Evolutionary conservation across 371 early-diverging fungal genomes (phyloP), one percentile per base, ranked within the genome.

Genomic region (Mucor circinelloides): DNA sequence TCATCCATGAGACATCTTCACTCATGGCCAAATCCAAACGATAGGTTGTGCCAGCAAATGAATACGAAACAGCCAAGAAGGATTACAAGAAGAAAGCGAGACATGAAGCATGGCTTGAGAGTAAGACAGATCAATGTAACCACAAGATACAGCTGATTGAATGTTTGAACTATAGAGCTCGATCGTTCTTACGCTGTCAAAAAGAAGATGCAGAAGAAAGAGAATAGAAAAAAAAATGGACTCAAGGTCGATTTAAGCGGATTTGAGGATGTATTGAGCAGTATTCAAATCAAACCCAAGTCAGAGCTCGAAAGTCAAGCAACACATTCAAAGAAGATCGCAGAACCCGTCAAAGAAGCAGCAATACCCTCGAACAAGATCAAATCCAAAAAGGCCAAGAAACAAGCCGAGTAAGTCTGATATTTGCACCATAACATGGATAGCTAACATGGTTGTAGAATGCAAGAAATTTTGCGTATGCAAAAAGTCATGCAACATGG

Each of bases 381-480:
- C 70, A 79, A 77, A 55, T 74, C 80, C 31, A 84, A 83, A 46
- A 85, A 85, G 54, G 74, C 81, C 9, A 82, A 81, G 67, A 83
- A 81, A 64, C 79, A 79, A 66, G 82, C 84, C 66, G 84, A 81
- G 85, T 83, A 81, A 72, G 85, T 36, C 1, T 78, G 15, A n/a
- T 21, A 34, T 15, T 28, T 15, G 30, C 38, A 61, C 12, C 9
- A 19, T 30, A 1, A 46, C 12, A 13, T 23, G 21, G 28, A n/a
- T 48, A 13, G 19, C 36, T 48, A 32, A 31, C 31, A 12, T 32
- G 48, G 9, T 6, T 23, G 25, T 68, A 89, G 89, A 46, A 73
- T 84, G 70, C 79, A 85, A 64, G 92, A 92, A 63, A 90, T 90
- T 27, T 71, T 86, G 34, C 86, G 92, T 19, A 84, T 92, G 72